Evolutionary conservation across 441 rosid species (phyloP).

Genomic region (Jatropha multifida): DNA sequence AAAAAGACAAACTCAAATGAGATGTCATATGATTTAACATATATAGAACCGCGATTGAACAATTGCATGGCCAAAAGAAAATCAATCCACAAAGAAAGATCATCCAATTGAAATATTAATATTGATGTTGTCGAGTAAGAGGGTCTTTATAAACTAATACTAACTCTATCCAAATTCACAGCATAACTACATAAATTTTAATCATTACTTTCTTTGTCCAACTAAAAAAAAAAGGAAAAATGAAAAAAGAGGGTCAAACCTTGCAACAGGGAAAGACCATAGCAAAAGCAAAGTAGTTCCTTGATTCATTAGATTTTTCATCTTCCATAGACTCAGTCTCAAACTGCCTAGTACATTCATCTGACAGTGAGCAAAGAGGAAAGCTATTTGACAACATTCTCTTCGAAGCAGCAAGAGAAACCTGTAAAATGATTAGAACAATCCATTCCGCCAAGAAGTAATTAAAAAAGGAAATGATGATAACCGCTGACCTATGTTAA

Average conservation of each 20-base stretch:
- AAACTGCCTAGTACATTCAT: conserved; percentile 37
- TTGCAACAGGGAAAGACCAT: conserved; percentile 69
- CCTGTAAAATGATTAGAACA: conserved; percentile 42
- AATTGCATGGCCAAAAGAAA: not conserved
- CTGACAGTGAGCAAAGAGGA: conserved; percentile 53
- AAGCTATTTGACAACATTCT: conserved; percentile 34
- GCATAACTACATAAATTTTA: not conserved
- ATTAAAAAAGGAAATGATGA: not conserved
- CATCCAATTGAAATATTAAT: not conserved
- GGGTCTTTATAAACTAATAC: not conserved
- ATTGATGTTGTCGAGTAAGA: not conserved
- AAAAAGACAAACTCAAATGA: not conserved
- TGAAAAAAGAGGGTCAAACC: conserved; percentile 41
- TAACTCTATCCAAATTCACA: conserved; percentile 1
- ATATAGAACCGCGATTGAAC: not conserved
- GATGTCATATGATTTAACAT: not conserved
- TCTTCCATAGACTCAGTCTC: conserved; percentile 34
- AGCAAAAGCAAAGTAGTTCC: conserved; percentile 83
- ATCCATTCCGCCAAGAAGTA: not conserved
- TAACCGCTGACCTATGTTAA: not conserved
- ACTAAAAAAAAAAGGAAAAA: not conserved
- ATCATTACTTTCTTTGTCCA: too few relatives aligned
- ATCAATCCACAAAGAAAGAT: not conserved
- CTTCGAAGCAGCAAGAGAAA: conserved; percentile 60
- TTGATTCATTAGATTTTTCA: conserved; percentile 40